Conservation (phyloP, 495 filamentous ascomycete species). For the Hypoxylon crocopeplum region DNA sequence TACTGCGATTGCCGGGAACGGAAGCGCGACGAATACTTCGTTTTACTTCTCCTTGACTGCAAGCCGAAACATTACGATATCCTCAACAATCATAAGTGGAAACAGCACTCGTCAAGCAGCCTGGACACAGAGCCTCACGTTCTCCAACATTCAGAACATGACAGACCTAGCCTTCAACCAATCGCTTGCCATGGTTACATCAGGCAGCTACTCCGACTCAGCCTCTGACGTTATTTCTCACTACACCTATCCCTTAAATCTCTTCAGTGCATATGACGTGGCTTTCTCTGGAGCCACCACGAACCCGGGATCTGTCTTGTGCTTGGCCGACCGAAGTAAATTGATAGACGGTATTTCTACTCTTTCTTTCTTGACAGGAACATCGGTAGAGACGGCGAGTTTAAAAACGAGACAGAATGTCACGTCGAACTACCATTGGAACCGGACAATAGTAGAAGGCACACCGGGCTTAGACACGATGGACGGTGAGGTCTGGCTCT, state of each 20-base stretch:
- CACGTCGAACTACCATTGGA: slow-evolving; percentile 40
- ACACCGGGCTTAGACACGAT: slow-evolving; percentile 33
- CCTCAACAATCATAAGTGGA: slow-evolving; percentile 57
- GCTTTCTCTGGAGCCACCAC: slow-evolving; percentile 31
- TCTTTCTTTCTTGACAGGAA: slow-evolving; percentile 30
- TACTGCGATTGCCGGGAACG: slow-evolving; percentile 48
- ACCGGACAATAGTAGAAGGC: slow-evolving; percentile 35
- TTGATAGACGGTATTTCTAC: slow-evolving; percentile 25
- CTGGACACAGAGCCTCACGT: slow-evolving; percentile 71
- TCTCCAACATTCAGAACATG: slow-evolving; percentile 65
- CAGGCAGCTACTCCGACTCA: slow-evolving; percentile 62
- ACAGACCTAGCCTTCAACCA: slow-evolving; percentile 66
- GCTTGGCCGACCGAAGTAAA: slow-evolving; percentile 37
- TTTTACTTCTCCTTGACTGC: slow-evolving; percentile 66
- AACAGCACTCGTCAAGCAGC: slow-evolving; percentile 37
- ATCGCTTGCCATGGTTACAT: slow-evolving; percentile 65
- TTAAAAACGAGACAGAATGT: slow-evolving; percentile 37
- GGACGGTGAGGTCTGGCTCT: slow-evolving; percentile 39
- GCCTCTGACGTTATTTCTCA: slow-evolving; percentile 38
- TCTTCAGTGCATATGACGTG: slow-evolving; percentile 39
- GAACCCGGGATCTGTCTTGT: slow-evolving; percentile 38
- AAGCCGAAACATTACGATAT: slow-evolving; percentile 61
- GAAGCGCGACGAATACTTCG: slow-evolving; percentile 65
- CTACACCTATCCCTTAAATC: slow-evolving; percentile 44
- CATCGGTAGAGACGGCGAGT: slow-evolving; percentile 13